Percentiles rank a stretch among this genome's conserved stretches.
These are phyloP conservation scores for Eragrostis curvula DNA, from an alignment of 176 grass and related monocot species.

Conservation along the genomic window DNA sequence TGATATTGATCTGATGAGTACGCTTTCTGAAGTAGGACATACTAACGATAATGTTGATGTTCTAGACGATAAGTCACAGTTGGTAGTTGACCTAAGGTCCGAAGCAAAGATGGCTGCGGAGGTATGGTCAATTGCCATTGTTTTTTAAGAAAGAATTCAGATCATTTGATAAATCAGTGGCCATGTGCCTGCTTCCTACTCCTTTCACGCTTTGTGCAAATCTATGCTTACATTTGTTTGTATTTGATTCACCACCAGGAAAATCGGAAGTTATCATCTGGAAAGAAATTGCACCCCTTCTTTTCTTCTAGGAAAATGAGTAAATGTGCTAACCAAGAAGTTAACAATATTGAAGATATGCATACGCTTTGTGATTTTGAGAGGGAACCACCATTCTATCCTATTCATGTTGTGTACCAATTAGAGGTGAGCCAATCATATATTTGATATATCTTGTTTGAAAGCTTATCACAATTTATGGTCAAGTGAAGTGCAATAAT, in stretches of 20 bases:
- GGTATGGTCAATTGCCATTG: slow-evolving; percentile 44
- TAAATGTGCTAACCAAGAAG: slow-evolving; percentile 56
- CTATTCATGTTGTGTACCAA: slow-evolving; percentile 77
- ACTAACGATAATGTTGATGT: slow-evolving; percentile 34
- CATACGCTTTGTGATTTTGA: slow-evolving; percentile 32
- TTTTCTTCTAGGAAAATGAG: slow-evolving; percentile 63
- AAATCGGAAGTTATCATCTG: slow-evolving; percentile 74
- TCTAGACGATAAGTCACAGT: slow-evolving; percentile 36
- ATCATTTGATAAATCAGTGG: slow-evolving; percentile 4
- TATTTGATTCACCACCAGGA: slow-evolving; percentile 60
- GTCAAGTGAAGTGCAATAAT: slow-evolving; percentile 22
- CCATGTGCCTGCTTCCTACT: neutral
- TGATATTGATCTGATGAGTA: slow-evolving; percentile 42
- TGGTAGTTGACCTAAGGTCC: slow-evolving; percentile 62
- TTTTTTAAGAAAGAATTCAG: neutral
- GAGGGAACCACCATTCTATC: slow-evolving; percentile 53
- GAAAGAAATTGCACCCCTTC: slow-evolving; percentile 91
- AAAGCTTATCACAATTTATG: slow-evolving; percentile 32
- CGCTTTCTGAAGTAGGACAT: slow-evolving; percentile 36
- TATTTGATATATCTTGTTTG: slow-evolving; percentile 27
- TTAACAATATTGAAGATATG: slow-evolving; percentile 41
- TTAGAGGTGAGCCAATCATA: slow-evolving; percentile 58
- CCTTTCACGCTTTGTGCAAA: slow-evolving; percentile 1
- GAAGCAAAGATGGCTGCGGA: slow-evolving; percentile 76
- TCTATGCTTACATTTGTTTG: slow-evolving; percentile 3